Evolutionary conservation across 345 rosid species (phyloP).

Genomic region (Noccaea caerulescens): DNA sequence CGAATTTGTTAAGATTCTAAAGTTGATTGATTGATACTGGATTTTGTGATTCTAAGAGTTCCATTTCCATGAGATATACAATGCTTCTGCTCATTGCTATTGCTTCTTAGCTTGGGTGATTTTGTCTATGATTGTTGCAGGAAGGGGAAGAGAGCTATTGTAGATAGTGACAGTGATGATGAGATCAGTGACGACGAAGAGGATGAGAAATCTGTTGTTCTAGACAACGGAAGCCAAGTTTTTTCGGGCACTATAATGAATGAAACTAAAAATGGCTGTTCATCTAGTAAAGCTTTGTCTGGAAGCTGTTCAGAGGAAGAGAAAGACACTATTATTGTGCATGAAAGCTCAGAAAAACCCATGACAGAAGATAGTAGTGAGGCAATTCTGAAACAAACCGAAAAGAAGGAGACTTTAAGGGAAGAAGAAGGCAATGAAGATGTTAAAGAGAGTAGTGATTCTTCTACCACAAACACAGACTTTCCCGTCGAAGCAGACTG

Average conservation of each 20-base stretch:
- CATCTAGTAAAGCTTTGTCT: slow-evolving; percentile 49
- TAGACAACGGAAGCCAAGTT: slow-evolving; percentile 50
- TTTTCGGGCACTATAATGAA: slow-evolving; percentile 56
- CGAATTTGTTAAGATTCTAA: too few species aligned
- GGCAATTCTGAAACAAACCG: slow-evolving; percentile 31
- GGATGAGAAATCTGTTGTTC: slow-evolving; percentile 62
- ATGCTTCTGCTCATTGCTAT: too few species aligned
- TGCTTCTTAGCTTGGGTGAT: neutral
- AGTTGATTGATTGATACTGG: too few species aligned
- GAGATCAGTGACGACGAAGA: slow-evolving; percentile 54
- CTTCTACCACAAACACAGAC: too few species aligned
- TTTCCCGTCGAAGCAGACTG: too few species aligned
- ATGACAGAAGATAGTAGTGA: slow-evolving; percentile 40
- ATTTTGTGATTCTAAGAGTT: too few species aligned
- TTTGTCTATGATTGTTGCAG: slow-evolving; percentile 41
- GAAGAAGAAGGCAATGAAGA: slow-evolving; percentile 22
- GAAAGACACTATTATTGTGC: slow-evolving; percentile 40
- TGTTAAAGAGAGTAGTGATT: too few species aligned
- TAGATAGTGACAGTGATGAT: slow-evolving; percentile 70
- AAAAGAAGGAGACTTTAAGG: slow-evolving; percentile 36
- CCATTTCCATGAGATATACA: too few species aligned
- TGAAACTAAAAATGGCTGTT: slow-evolving; percentile 45
- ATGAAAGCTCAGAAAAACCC: slow-evolving; percentile 35
- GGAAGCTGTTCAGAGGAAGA: slow-evolving; percentile 70
- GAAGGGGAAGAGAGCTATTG: slow-evolving; percentile 82